These are phyloP conservation scores for Fraxinus paxiana DNA, from an alignment of 305 asterid genomes.

Conservation along the genomic window DNA sequence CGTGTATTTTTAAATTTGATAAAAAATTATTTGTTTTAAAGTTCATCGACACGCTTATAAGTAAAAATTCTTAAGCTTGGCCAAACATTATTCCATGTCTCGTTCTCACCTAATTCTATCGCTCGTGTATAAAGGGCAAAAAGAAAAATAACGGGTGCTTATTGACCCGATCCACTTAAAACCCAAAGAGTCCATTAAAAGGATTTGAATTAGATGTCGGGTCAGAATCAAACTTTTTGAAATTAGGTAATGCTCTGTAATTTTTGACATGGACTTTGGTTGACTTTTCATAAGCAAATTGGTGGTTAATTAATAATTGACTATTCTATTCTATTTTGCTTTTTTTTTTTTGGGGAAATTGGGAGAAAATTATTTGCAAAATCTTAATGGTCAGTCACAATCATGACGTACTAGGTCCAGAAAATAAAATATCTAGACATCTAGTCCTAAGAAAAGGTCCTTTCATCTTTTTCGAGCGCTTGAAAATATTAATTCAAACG, in stretches of 20 bases:
- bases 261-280: conserved; percentile 17
- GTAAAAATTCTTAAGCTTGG: background rate
- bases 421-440: too few relatives aligned
- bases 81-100: background rate
- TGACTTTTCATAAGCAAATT: conserved; percentile 19
- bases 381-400: background rate
- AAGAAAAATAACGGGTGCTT: conserved; percentile 22
- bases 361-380: background rate
- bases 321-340: background rate
- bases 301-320: background rate
- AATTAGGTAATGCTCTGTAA: background rate
- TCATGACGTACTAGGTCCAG: background rate
- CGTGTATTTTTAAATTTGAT: too few relatives aligned
- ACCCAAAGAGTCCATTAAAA: background rate
- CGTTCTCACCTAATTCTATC: conserved; percentile 23
- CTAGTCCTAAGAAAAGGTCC: background rate
- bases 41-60: background rate
- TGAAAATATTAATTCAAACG: background rate
- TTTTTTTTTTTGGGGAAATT: background rate
- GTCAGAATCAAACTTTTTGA: conserved; percentile 24
- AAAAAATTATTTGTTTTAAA: conserved; percentile 13
- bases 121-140: conserved; percentile 24
- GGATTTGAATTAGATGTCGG: conserved; percentile 15
- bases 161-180: conserved; percentile 29
- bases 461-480: background rate